A percentile compares a stretch with the other conserved stretches of the same genome.
These are phyloP conservation scores for Articulospora tetracladia DNA, from an alignment of 495 filamentous ascomycete genomes.

Conservation along the genomic window DNA sequence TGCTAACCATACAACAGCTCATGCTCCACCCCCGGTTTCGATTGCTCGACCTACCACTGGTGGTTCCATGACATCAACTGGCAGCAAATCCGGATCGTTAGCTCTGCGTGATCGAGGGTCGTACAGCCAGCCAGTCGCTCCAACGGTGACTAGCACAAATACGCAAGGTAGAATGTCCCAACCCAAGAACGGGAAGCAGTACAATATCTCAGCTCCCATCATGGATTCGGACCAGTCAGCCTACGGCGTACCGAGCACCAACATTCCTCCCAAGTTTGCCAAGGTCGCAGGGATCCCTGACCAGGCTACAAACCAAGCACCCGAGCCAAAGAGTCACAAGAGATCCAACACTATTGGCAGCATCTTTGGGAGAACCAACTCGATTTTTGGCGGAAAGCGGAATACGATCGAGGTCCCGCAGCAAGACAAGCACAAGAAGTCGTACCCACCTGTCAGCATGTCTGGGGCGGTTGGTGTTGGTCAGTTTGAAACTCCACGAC, in stretches of 20 bases:
- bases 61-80: constrained; percentile 71
- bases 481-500: constrained; percentile 52
- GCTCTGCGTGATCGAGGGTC: constrained; percentile 75
- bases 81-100: constrained; percentile 44
- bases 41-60: constrained; percentile 72
- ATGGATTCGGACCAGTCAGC: constrained; percentile 47
- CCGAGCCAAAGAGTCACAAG: constrained; percentile 59
- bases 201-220: constrained; percentile 71
- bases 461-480: constrained; percentile 49
- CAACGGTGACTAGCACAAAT: constrained; percentile 84
- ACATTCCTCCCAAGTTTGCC: constrained; percentile 44
- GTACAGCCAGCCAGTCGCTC: constrained; percentile 85
- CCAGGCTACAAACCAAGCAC: constrained; percentile 31
- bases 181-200: constrained; percentile 61
- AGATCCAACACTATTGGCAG: constrained; percentile 86
- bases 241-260: constrained; percentile 54
- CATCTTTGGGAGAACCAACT: constrained; percentile 75
- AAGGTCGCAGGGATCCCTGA: constrained; percentile 44
- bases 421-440: constrained; percentile 40
- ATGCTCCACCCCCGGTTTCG: constrained; percentile 35
- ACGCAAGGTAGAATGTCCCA: constrained; percentile 88
- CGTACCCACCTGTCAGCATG: constrained; percentile 79
- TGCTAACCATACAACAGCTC: constrained; percentile 37
- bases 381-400: constrained; percentile 63
- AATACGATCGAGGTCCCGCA: constrained; percentile 28